phyloP scores from a whole-genome alignment of 305 asterid species.

The Fraxinus greggii region DNA sequence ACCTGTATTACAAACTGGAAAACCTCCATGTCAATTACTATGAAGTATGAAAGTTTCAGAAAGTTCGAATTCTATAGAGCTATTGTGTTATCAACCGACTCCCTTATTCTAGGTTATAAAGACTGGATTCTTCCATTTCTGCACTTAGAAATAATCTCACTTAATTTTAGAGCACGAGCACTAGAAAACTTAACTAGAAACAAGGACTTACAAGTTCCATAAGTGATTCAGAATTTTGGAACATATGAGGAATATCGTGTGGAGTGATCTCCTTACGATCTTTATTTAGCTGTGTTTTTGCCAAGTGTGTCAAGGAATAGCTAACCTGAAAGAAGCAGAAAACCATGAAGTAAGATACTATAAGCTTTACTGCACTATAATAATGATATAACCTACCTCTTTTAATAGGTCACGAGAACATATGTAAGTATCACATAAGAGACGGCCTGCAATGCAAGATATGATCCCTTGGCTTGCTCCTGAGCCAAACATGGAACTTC shows the following conservation, averaged over 20 bases:
- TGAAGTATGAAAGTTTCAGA: background rate
- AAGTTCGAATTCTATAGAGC: background rate
- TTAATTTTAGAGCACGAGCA: slow-evolving; percentile 16
- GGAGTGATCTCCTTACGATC: slow-evolving; percentile 86
- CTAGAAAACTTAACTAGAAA: slow-evolving; percentile 15
- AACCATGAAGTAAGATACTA: slow-evolving; percentile 25
- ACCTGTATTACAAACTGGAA: slow-evolving; percentile 6
- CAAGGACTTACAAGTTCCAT: slow-evolving; percentile 71
- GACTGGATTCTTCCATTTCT: background rate
- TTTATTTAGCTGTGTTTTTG: slow-evolving; percentile 80
- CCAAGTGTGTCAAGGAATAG: slow-evolving; percentile 87
- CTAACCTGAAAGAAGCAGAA: slow-evolving; percentile 66
- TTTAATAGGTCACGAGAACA: slow-evolving; percentile 87
- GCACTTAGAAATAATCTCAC: background rate
- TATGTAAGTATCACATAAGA: slow-evolving; percentile 86
- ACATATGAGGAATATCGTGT: slow-evolving; percentile 76
- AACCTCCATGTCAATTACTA: background rate
- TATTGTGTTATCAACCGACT: slow-evolving; percentile 1
- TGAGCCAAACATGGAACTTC: slow-evolving; percentile 71
- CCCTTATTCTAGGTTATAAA: background rate
- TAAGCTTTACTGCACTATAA: slow-evolving; percentile 1
- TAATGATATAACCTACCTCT: slow-evolving; percentile 55
- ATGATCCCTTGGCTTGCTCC: slow-evolving; percentile 94
- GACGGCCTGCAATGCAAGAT: slow-evolving; percentile 96
- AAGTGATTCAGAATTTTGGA: slow-evolving; percentile 72